A percentile compares a stretch with the other conserved stretches of the same genome.
These are phyloP conservation scores for Sporothrix humicola DNA, from an alignment of 2,329 filamentous ascomycete species.

Conservation along the genomic window DNA sequence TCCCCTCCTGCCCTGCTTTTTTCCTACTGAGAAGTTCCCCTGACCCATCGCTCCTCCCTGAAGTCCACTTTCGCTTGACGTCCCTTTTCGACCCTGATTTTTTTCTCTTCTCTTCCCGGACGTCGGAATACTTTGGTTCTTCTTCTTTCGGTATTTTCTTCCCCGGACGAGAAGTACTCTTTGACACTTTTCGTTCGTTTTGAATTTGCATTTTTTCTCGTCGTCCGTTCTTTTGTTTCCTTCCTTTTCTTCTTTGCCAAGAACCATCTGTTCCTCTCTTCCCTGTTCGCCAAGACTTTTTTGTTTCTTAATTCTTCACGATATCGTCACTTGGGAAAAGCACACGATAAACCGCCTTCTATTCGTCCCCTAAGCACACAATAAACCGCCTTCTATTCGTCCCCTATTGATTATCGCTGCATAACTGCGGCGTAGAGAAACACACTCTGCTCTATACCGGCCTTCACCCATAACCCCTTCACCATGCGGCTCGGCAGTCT, in stretches of 20 bases:
- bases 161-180: background rate
- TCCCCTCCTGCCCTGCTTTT: constrained; percentile 14
- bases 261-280: background rate
- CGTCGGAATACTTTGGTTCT: background rate
- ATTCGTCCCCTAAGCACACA: background rate
- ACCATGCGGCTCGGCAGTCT: constrained; percentile 36
- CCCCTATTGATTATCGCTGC: background rate
- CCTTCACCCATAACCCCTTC: background rate
- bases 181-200: background rate
- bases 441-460: background rate
- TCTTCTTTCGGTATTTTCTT: background rate
- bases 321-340: background rate
- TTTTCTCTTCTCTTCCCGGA: background rate
- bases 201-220: too few relatives aligned
- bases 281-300: background rate
- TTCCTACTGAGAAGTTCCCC: background rate
- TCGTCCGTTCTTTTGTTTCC: too few relatives aligned
- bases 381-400: background rate
- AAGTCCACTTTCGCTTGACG: background rate
- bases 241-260: constrained; percentile 10
- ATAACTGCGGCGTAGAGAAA: background rate
- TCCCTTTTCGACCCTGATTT: background rate
- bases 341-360: background rate
- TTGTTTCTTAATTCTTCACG: background rate
- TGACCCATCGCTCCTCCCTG: background rate